phyloP scores from a whole-genome alignment of 2,329 filamentous ascomycete genomes.

The Talaromyces islandicus region DNA sequence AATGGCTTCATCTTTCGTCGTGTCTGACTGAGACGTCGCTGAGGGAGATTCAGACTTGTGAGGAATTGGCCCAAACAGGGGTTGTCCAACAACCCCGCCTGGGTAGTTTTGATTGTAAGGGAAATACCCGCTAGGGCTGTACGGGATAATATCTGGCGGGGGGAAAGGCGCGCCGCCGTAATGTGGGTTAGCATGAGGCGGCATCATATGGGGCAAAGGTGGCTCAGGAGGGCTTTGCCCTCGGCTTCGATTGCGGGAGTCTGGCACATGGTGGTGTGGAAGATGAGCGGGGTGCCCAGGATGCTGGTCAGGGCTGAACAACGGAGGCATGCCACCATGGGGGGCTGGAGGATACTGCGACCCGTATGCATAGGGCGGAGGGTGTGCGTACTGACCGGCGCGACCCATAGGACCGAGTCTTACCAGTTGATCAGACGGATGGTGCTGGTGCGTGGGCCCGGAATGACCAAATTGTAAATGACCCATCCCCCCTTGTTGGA shows the following conservation, averaged over 20 bases:
- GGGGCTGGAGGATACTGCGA: conserved; percentile 22
- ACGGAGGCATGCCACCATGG: conserved; percentile 20
- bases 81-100: conserved; percentile 28
- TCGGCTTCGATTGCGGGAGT: conserved; percentile 21
- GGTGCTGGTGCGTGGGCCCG: conserved; percentile 18
- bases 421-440: conserved; percentile 28
- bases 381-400: conserved; percentile 20
- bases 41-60: conserved; percentile 16
- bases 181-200: conserved; percentile 21
- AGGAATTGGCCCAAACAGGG: conserved; percentile 31
- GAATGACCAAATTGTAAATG: conserved; percentile 23
- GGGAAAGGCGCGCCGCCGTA: conserved; percentile 26
- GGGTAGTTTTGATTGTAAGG: conserved; percentile 30
- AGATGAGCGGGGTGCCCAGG: conserved; percentile 20
- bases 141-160: conserved; percentile 34
- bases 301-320: conserved; percentile 23
- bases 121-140: conserved; percentile 26
- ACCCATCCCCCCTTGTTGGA: conserved; percentile 21
- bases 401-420: conserved; percentile 22
- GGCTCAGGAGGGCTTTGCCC: conserved; percentile 26
- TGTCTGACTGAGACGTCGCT: conserved; percentile 36
- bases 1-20: conserved; percentile 52
- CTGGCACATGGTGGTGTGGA: conserved; percentile 16
- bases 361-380: conserved; percentile 23
- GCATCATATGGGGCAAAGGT: conserved; percentile 21